phyloP scores from a whole-genome alignment of 2,329 filamentous ascomycete genomes.

The Ophiostoma himal-ulmi region DNA sequence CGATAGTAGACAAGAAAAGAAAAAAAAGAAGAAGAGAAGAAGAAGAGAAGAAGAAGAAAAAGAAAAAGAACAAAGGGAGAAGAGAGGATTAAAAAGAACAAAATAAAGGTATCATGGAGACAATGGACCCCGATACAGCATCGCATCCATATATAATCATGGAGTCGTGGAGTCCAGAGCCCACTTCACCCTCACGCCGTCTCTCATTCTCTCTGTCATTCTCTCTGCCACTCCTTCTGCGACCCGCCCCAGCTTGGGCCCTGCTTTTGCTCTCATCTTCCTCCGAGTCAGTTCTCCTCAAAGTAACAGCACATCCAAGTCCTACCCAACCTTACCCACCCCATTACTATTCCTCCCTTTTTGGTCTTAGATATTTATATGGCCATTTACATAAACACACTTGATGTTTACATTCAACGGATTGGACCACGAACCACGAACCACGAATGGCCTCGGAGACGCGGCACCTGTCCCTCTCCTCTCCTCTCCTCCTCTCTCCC shows the following conservation, averaged over 20 bases:
- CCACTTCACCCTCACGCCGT: not conserved
- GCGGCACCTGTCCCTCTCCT: not conserved
- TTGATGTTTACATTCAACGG: not conserved
- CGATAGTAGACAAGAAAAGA: not conserved
- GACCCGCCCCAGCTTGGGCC: not conserved
- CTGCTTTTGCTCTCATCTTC: not conserved
- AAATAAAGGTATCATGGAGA: not conserved
- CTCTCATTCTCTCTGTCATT: not conserved
- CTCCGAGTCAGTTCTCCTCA: not conserved
- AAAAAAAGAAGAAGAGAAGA: not conserved
- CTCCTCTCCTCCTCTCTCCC: no score
- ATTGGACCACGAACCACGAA: not conserved
- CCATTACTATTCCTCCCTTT: not conserved
- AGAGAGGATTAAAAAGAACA: not conserved
- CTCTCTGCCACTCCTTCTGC: not conserved
- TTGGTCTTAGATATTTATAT: not conserved
- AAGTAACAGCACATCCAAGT: constrained; percentile 1
- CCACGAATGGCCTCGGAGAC: not conserved
- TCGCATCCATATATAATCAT: constrained; percentile 10
- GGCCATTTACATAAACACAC: no score
- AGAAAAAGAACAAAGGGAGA: not conserved
- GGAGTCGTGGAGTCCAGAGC: not conserved
- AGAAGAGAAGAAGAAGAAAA: not conserved
- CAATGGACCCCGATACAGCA: not conserved
- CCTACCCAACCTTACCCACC: not conserved